Base-by-base conservation (phyloP, 352 stramenopile genomes). In the Globisporangium spiculum region DNA sequence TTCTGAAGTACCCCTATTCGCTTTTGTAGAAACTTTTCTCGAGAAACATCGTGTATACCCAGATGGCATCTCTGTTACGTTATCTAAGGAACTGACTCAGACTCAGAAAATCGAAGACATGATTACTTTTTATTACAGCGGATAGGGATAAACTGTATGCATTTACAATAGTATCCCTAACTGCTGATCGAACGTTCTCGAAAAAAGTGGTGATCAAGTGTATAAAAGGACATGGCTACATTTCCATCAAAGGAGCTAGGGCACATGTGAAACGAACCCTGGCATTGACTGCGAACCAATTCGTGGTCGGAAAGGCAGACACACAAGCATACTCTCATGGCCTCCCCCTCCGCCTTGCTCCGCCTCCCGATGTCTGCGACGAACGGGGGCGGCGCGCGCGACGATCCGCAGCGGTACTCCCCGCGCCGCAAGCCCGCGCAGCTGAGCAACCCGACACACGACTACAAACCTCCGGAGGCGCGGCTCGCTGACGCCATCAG, bases 391-490 rank as follows among this genome's bases (percentile, higher is more conserved):
- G 3, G 32, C 32, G 20, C 20, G 20, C 18, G 32, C 3, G 54
- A 58, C 24, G 59, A 56, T 30, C 16, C 27, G 8, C 60, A 44
- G 44, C 48, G 46, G 60, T 55, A 30, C 27, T 65, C 60, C 4
- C 60, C 60, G 3, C 60, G 44, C 5, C 60, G 7, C 60, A 65
- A 50, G 20, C 60, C 46, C 5, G 22, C 27, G 14, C 14, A 44
- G 24, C 10, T 20, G 36, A 50, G 41, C 41, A 9, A 20, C 22
- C 7, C 44, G 8, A 32, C 27, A 6, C 55, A 36, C 16, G 65
- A 48, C 32, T 80, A 78, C 56, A 67, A 71, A 44, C 69, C 70
- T 4, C 73, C 75, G 2, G 52, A 68, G 2, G 70, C 79, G 12
- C 73, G 78, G 0, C 74, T 81, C 8, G 53, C 26, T 22, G 69